These are phyloP conservation scores for Mycena amicta DNA, from an alignment of 768 basidiomycete genomes.

Conservation along the genomic window DNA sequence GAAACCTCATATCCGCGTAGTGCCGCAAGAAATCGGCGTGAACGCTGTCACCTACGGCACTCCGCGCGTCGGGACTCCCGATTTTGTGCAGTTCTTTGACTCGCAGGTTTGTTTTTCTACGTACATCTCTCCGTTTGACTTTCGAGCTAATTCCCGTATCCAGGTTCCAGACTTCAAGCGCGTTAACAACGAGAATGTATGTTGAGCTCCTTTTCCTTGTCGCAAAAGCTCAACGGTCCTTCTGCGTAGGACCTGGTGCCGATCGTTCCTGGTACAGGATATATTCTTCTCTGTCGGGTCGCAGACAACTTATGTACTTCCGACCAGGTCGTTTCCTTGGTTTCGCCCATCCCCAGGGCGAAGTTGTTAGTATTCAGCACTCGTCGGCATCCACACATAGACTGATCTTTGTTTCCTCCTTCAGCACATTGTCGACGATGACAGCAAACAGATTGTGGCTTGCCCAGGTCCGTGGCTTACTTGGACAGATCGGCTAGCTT, in stretches of 20 bases:
- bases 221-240: constrained; percentile 1
- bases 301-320: constrained; percentile 24
- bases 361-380: constrained; percentile 31
- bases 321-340: constrained; percentile 36
- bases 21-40: constrained; percentile 43
- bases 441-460: constrained; percentile 19
- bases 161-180: constrained; percentile 42
- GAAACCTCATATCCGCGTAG: background rate
- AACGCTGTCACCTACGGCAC: constrained; percentile 51
- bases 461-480: constrained; percentile 39
- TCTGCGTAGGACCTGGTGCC: constrained; percentile 47
- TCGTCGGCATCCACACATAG: constrained; percentile 13
- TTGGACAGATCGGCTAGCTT: background rate
- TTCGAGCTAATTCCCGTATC: background rate
- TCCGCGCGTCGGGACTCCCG: constrained; percentile 54
- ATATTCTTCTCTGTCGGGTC: constrained; percentile 44
- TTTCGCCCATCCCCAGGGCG: constrained; percentile 48
- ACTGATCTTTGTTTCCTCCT: background rate
- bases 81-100: constrained; percentile 55
- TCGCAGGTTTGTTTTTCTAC: constrained; percentile 33
- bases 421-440: constrained; percentile 16
- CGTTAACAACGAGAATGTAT: constrained; percentile 41
- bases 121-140: background rate
- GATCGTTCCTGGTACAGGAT: constrained; percentile 54
- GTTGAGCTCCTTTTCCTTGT: background rate